phyloP scores from a whole-genome alignment of 345 rosid genomes.

The Syzygium jambos region DNA sequence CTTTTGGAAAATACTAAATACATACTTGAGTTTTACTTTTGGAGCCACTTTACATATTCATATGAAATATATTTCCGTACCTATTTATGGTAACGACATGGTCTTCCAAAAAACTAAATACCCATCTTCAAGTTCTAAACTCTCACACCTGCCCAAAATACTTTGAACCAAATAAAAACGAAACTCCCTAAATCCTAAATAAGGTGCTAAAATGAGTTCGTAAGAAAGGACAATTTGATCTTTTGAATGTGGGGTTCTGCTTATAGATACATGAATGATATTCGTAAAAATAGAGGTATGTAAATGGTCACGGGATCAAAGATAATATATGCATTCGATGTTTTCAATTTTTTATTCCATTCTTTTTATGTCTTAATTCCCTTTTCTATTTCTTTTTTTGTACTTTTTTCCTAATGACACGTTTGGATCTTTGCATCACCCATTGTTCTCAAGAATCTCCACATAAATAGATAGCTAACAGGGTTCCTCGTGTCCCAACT shows the following conservation, averaged over 20 bases:
- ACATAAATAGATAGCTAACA: neutral
- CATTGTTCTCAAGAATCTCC: neutral
- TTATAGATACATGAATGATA: no score
- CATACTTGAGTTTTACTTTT: neutral
- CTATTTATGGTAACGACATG: no score
- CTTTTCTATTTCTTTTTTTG: neutral
- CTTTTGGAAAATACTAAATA: neutral
- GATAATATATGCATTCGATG: neutral
- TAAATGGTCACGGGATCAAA: no score
- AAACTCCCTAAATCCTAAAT: no score
- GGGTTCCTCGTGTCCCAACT: neutral
- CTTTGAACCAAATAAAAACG: no score
- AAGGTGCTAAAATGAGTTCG: no score
- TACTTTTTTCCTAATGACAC: neutral
- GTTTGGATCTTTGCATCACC: neutral
- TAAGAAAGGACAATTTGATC: no score
- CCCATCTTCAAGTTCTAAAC: no score
- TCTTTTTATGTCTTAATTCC: neutral
- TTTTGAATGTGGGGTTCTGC: no score
- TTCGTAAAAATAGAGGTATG: no score
- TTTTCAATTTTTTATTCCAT: neutral
- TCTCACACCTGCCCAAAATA: no score
- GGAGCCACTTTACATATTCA: neutral
- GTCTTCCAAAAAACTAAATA: no score
- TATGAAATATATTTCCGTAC: neutral